phyloP scores from a whole-genome alignment of 371 early-diverging fungal species.

The Mortierella sp. region DNA sequence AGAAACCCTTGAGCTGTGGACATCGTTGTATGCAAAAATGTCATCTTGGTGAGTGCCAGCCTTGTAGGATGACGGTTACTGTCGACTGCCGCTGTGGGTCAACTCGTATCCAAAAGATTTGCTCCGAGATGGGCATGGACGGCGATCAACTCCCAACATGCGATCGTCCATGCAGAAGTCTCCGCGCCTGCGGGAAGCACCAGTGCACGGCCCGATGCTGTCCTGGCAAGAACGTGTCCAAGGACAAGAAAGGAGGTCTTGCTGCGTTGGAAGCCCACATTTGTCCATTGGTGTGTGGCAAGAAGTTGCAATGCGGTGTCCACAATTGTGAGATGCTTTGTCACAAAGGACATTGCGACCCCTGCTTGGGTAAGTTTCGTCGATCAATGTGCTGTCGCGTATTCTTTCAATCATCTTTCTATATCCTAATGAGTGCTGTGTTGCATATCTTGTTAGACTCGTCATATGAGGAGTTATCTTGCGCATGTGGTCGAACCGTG shows the following conservation, averaged over 20 bases:
- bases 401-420: too few species aligned
- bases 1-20: slow-evolving; percentile 73
- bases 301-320: slow-evolving; percentile 71
- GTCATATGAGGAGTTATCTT: slow-evolving; percentile 75
- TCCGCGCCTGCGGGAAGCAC: slow-evolving; percentile 80
- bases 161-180: slow-evolving; percentile 68
- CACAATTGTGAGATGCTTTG: slow-evolving; percentile 77
- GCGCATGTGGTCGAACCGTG: slow-evolving; percentile 83
- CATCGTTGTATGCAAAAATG: slow-evolving; percentile 80
- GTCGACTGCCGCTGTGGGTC: slow-evolving; percentile 76
- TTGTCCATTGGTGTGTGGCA: slow-evolving; percentile 72
- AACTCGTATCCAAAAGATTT: slow-evolving; percentile 59
- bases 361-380: slow-evolving; percentile 64
- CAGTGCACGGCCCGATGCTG: slow-evolving; percentile 67
- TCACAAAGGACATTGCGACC: slow-evolving; percentile 77
- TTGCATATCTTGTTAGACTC: slow-evolving; percentile 54
- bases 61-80: slow-evolving; percentile 64
- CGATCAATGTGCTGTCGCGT: slow-evolving; percentile 1
- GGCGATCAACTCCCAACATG: slow-evolving; percentile 64
- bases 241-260: slow-evolving; percentile 21
- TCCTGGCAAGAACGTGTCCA: slow-evolving; percentile 57
- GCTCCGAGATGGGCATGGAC: slow-evolving; percentile 54
- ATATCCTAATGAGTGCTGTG: too few species aligned
- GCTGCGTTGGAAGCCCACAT: slow-evolving; percentile 29
- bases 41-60: slow-evolving; percentile 80